phyloP scores from a whole-genome alignment of 192 early-diverging fungal genomes.

The Linnemannia hyalina region DNA sequence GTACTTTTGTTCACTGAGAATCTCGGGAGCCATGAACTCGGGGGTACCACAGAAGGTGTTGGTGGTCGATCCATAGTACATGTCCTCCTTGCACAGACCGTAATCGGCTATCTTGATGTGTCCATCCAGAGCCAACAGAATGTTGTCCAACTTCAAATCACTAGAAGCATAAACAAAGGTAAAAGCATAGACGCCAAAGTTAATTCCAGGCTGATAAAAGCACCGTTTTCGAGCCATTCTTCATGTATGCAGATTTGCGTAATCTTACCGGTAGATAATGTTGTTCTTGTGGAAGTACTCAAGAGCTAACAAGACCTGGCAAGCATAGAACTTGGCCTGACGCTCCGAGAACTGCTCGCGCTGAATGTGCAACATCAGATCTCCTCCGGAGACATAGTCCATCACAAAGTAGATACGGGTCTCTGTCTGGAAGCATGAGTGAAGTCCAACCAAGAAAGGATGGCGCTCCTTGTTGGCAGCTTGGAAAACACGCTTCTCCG shows the following conservation, averaged over 20 bases:
- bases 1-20: slow-evolving; percentile 95
- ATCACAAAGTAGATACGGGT: slow-evolving; percentile 98
- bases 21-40: slow-evolving; percentile 99
- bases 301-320: slow-evolving; percentile 93
- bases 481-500: slow-evolving; percentile 95
- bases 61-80: slow-evolving; percentile 89
- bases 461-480: slow-evolving; percentile 92
- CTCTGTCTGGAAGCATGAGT: slow-evolving; percentile 97
- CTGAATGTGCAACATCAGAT: slow-evolving; percentile 99
- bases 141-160: slow-evolving; percentile 98
- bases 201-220: neutral
- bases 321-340: slow-evolving; percentile 96
- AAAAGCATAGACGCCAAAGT: neutral
- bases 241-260: neutral
- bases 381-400: slow-evolving; percentile 98
- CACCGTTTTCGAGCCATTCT: neutral
- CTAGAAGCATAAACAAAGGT: slow-evolving; percentile 41
- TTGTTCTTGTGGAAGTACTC: slow-evolving; percentile 97
- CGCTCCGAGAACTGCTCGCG: slow-evolving; percentile 91
- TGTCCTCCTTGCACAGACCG: slow-evolving; percentile 97
- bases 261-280: slow-evolving; percentile 83
- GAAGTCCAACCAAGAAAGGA: slow-evolving; percentile 96
- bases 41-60: slow-evolving; percentile 98
- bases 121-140: slow-evolving; percentile 90
- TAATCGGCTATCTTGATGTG: slow-evolving; percentile 99